Evolutionary conservation across 2,329 filamentous ascomycete species (phyloP), one percentile per base, ranked within the genome.

Genomic region (Podosphaera fusca): DNA sequence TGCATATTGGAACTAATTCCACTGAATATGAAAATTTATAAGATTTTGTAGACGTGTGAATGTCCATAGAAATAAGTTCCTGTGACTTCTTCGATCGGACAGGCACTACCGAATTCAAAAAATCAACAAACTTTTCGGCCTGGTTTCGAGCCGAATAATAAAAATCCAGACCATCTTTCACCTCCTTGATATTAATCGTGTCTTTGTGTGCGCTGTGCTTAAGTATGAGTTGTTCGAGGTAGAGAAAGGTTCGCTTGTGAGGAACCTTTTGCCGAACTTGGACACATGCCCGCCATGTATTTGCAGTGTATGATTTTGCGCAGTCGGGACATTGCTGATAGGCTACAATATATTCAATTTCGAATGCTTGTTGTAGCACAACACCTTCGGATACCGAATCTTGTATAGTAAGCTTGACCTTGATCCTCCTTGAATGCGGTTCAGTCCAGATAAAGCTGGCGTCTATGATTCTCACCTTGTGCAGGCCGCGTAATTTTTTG

Each of bases 361-460:
- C 90, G 68, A 98, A 95, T 55, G 81, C 84, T 71, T 98, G 92
- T 71, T 98, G 92, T 64, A 98, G 74, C 58, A 83, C 69, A 51
- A 81, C 75, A 33, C 79, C 79, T 57, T 80, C 78, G 55, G 76
- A 76, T 1, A 82, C 78, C 30, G 75, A 70, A 59, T 81, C 78
- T 67, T 96, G 92, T 53, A 96, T 83, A 0, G 92, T 96, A 69
- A 98, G 83, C 74, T 95, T 95, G 69, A 96, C 82, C 72, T 89
- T 94, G 61, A 96, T 78, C 68, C 92, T 77, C 67, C 87, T 78
- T 64, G 89, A 95, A 72, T 98, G 92, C 9, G 92, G 90, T 70
- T 98, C 92, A 0, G 92, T 98, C 92, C 92, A 98, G 67, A 96
- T 85, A 68, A 96, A 98, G 65, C 81, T 85, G 52, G 92, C 92